Evolutionary conservation across 768 basidiomycete species (phyloP).

Genomic region (Cystofilobasidium capitatum): DNA sequence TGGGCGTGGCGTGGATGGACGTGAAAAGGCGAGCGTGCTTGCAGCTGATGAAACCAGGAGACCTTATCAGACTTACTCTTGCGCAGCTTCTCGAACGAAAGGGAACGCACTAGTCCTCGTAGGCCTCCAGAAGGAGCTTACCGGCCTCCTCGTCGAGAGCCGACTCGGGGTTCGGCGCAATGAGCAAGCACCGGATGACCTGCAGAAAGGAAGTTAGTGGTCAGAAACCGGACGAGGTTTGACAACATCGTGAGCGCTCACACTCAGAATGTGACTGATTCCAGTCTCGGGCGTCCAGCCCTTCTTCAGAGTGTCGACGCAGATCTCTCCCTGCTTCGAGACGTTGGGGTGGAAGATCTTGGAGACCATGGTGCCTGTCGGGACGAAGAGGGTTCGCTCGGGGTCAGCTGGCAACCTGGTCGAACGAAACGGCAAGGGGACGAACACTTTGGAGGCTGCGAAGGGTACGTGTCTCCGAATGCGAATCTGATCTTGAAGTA

Average conservation of each 20-base stretch:
- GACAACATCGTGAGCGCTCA: background rate
- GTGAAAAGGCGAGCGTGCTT: slow-evolving; percentile 75
- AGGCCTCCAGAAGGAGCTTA: slow-evolving; percentile 75
- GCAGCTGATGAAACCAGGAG: slow-evolving; percentile 8
- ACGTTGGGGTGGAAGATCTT: slow-evolving; percentile 99
- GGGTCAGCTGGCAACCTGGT: background rate
- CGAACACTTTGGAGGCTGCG: slow-evolving; percentile 83
- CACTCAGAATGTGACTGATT: slow-evolving; percentile 45
- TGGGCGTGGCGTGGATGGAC: slow-evolving; percentile 79
- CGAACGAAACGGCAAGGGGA: background rate
- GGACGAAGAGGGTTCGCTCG: background rate
- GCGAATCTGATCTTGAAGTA: slow-evolving; percentile 69
- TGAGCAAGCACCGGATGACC: slow-evolving; percentile 88
- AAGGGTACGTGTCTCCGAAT: slow-evolving; percentile 88
- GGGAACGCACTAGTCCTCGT: slow-evolving; percentile 54
- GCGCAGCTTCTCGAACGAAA: background rate
- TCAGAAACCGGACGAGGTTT: background rate
- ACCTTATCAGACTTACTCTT: slow-evolving; percentile 32
- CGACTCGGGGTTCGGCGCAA: slow-evolving; percentile 93
- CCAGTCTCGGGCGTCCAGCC: slow-evolving; percentile 91
- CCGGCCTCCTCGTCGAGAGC: slow-evolving; percentile 94
- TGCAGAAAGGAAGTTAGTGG: slow-evolving; percentile 12
- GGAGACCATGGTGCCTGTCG: slow-evolving; percentile 71
- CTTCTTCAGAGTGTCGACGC: slow-evolving; percentile 94
- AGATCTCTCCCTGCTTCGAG: slow-evolving; percentile 79